Base-by-base conservation (phyloP, 1,284 basidiomycete species). In the Chondrostereum purpureum region DNA sequence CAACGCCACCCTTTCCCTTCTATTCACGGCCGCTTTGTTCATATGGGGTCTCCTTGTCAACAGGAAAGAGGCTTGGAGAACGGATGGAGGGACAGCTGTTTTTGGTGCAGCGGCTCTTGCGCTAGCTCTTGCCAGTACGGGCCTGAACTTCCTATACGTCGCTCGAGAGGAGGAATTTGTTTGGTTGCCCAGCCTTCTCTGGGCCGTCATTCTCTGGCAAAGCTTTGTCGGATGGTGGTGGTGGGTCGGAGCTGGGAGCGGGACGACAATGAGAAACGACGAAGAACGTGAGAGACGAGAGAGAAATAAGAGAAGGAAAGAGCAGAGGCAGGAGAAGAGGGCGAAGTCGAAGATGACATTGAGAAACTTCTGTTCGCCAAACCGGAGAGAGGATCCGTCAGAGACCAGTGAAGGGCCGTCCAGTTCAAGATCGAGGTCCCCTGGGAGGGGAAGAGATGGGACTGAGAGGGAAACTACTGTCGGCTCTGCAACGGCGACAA, bases 31-130 rank as follows among this genome's bases (percentile, higher is more conserved):
- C 37, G 83, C 90, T 1, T 82, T 99, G 44, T 73, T 93, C 58
- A 82, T 97, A 50, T 99, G 95, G 95, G 96, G 95, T 34, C 75
- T 89, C 49, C 66, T 92, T 44, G 80, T 99, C 54, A 98, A 98
- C 59, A 79, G 92, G 21, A 75, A 81, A 42, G 80, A 92, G 45
- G 96, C 96, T 1, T 99, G 95, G 95, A 78, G 94, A 13, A 89
- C 87, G 0, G 91, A 94, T 55, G 95, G 95, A 11, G 95, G 95
- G 5, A 99, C 95, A 0, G 93, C 93, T 0, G 87, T 86, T 0
- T 99, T 99, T 58, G 95, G 95, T 16, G 77, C 75, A 13, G 88
- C 86, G 4, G 88, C 92, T 0, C 72, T 95, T 44, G 59, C 73
- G 2, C 73, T 97, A 19, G 91, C 93, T 1, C 56, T 92, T 39